Conservation (phyloP, 305 asterid species). For the Fraxinus paxiana region DNA sequence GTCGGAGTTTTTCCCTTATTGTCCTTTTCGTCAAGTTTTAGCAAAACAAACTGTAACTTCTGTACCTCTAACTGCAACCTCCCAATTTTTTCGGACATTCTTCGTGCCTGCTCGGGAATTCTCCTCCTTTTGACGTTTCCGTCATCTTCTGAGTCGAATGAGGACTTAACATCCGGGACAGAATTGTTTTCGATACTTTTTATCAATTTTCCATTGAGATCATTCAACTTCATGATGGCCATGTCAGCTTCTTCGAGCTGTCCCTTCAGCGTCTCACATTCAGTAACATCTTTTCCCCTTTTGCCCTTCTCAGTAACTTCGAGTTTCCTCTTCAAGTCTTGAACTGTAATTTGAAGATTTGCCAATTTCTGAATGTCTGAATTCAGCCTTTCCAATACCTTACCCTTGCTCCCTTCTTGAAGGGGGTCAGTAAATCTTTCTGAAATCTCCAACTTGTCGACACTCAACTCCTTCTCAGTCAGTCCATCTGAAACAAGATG, state of each 20-base stretch:
- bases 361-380: slow-evolving; percentile 82
- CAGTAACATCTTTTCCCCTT: slow-evolving; percentile 71
- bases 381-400: slow-evolving; percentile 74
- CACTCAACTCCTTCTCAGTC: slow-evolving; percentile 39
- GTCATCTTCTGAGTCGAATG: slow-evolving; percentile 65
- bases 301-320: slow-evolving; percentile 62
- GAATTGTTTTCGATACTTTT: slow-evolving; percentile 52
- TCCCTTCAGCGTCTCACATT: slow-evolving; percentile 66
- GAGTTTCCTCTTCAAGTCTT: slow-evolving; percentile 74
- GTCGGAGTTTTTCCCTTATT: slow-evolving; percentile 33
- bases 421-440: slow-evolving; percentile 48
- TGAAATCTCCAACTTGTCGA: slow-evolving; percentile 58
- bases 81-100: slow-evolving; percentile 80
- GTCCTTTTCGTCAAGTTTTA: slow-evolving; percentile 56
- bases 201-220: slow-evolving; percentile 62
- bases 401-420: slow-evolving; percentile 65
- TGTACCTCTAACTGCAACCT: slow-evolving; percentile 86
- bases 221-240: slow-evolving; percentile 60
- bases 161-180: slow-evolving; percentile 43
- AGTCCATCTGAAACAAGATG: slow-evolving; percentile 32
- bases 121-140: slow-evolving; percentile 56
- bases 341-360: slow-evolving; percentile 81
- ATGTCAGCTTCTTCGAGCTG: slow-evolving; percentile 81
- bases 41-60: slow-evolving; percentile 71
- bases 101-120: slow-evolving; percentile 61